These are phyloP conservation scores for Starmerella stigmatis DNA, from an alignment of 805 yeast genomes.

Conservation along the genomic window DNA sequence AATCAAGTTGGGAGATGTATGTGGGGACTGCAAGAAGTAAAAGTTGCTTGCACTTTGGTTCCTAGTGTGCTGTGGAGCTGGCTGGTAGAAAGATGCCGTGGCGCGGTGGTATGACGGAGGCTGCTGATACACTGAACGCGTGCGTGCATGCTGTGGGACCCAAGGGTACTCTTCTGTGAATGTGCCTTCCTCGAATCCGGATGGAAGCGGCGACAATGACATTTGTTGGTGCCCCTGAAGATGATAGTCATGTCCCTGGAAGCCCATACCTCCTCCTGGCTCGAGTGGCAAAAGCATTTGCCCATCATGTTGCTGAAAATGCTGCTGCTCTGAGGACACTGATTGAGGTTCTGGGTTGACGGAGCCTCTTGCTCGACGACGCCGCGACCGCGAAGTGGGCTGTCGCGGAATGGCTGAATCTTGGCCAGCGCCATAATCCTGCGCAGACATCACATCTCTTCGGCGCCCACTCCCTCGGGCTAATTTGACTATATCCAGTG, in stretches of 20 bases:
- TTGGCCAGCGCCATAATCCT: constrained; percentile 4
- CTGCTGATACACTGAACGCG: constrained; percentile 5
- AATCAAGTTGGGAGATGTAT: constrained; percentile 8
- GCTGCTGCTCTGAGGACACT: background rate
- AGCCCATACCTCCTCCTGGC: background rate
- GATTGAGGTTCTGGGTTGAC: background rate
- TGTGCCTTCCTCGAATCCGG: background rate
- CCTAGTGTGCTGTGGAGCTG: constrained; percentile 6
- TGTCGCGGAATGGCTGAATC: background rate
- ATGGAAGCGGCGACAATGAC: background rate
- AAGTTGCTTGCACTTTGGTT: constrained; percentile 13
- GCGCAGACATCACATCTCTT: constrained; percentile 6
- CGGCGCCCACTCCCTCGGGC: background rate
- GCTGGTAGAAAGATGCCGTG: constrained; percentile 3
- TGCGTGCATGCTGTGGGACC: constrained; percentile 4
- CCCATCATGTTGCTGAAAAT: background rate
- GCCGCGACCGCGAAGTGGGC: background rate
- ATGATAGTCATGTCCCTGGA: background rate
- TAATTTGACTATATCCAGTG: background rate
- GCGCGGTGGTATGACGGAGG: constrained; percentile 12
- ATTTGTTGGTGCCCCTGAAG: no score
- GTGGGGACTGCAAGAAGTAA: constrained; percentile 16
- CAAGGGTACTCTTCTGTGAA: constrained; percentile 2
- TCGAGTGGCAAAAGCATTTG: background rate
- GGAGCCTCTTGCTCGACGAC: background rate